phyloP scores from a whole-genome alignment of 2,329 filamentous ascomycete genomes.

The Cladosporium sp. region DNA sequence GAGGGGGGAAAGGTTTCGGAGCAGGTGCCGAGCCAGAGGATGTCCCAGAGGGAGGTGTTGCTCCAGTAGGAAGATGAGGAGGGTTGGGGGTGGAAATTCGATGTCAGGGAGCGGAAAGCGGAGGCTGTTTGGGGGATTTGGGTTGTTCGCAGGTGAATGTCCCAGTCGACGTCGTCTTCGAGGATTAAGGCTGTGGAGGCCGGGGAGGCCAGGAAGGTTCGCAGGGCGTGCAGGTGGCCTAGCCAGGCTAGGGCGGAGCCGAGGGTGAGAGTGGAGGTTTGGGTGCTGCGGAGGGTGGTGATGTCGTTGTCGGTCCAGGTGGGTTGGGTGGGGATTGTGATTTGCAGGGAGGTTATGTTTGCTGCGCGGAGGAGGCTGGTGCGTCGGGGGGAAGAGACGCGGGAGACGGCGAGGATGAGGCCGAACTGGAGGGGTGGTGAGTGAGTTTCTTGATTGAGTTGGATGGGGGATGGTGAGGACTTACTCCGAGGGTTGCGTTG shows the following conservation, averaged over 20 bases:
- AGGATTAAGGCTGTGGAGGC: constrained; percentile 40
- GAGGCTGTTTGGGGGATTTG: constrained; percentile 39
- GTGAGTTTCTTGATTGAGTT: background rate
- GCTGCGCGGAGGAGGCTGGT: constrained; percentile 35
- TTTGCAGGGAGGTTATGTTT: constrained; percentile 35
- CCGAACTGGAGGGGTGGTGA: constrained; percentile 27
- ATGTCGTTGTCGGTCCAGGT: constrained; percentile 35
- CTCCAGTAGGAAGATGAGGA: constrained; percentile 35
- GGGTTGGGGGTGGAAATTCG: constrained; percentile 14
- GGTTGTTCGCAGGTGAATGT: constrained; percentile 39
- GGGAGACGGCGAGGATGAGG: constrained; percentile 36
- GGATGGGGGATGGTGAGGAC: background rate
- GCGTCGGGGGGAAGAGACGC: constrained; percentile 30
- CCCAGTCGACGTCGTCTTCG: constrained; percentile 45
- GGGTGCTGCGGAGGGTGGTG: constrained; percentile 22
- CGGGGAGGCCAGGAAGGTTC: constrained; percentile 38
- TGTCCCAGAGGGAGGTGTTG: constrained; percentile 33
- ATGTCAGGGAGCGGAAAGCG: constrained; percentile 33
- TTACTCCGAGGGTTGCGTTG: constrained; percentile 19
- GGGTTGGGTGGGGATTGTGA: constrained; percentile 36
- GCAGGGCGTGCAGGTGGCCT: constrained; percentile 36
- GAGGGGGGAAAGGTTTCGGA: constrained; percentile 35
- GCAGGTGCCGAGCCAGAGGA: constrained; percentile 40
- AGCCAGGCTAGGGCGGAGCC: constrained; percentile 39
- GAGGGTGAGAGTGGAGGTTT: constrained; percentile 27